Evolutionary conservation across 2,329 filamentous ascomycete species (phyloP), one percentile per base, ranked within the genome.

Genomic region (Colletotrichum endophyticum): DNA sequence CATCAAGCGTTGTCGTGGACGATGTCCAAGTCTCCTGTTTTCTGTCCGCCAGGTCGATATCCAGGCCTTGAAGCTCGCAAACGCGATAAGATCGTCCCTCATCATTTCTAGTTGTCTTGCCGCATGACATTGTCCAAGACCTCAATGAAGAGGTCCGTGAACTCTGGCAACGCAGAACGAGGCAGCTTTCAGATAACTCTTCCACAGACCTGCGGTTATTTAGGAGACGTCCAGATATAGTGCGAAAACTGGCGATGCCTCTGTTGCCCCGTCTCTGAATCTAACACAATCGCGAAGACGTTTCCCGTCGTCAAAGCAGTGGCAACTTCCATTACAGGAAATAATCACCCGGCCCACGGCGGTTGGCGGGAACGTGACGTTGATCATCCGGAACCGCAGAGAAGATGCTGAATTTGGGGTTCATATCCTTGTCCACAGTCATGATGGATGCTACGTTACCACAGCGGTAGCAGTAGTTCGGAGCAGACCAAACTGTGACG

Each of bases 391-490:
- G 95, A n/a, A 98, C 95, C 36, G 95, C 95, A 34, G 92, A 94
- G 88, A 98, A 98, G 82, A 98, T 97, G 84, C 94, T 97, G 88
- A 99, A 99, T 81, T 95, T 95, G 36, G 96, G 96, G 77, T 95
- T 93, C 69, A 98, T 89, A 81, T 97, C 94, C 81, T 94, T 94
- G 79, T 94, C 93, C 32, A 98, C 93, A 69, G 96, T 96, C 93
- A 98, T 98, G 83, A 98, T 98, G 83, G 96, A 98, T 9, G 97
- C 97, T 83, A 99, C 92, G 82, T 99, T 99, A 49, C 97, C 97
- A 85, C 97, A 99, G 71, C 96, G 91, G 84, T 98, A 98, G 84
- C 95, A 98, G 85, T 97, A 97, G 84, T 98, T 99, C 6, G 97
- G 97, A 5, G 97, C 97, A 76, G 96, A 98, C 97, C 97, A 99